These are phyloP conservation scores for Chaetomium fimeti DNA, from an alignment of 495 filamentous ascomycete species.

Conservation along the genomic window DNA sequence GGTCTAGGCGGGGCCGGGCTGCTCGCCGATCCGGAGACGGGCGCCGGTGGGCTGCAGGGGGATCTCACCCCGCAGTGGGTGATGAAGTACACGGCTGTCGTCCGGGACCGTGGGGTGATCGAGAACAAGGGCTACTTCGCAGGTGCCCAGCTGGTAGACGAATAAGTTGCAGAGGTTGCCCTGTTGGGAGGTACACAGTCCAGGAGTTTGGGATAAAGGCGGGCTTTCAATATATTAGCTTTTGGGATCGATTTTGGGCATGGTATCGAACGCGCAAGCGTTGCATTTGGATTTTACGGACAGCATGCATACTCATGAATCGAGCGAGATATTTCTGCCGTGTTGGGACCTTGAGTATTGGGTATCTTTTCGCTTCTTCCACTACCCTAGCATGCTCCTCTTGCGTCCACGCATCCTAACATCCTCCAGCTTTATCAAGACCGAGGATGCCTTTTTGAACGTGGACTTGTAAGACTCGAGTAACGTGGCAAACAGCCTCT, in stretches of 20 bases:
- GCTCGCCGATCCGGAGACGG: conserved; percentile 52
- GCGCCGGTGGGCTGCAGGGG: conserved; percentile 59
- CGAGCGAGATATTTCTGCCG: conserved; percentile 14
- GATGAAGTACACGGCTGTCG: conserved; percentile 97
- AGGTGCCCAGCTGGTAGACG: conserved; percentile 61
- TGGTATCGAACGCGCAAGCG: not conserved
- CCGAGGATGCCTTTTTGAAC: conserved; percentile 52
- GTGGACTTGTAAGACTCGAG: conserved; percentile 55
- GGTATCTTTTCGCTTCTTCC: conserved; percentile 3
- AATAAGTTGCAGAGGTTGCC: conserved; percentile 7
- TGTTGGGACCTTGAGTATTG: conserved; percentile 13
- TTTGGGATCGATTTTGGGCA: not conserved
- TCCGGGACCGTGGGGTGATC: conserved; percentile 91
- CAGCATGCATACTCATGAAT: conserved; percentile 4
- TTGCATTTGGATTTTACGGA: not conserved
- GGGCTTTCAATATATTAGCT: conserved; percentile 3
- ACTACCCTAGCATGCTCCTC: conserved; percentile 88
- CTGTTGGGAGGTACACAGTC: conserved; percentile 1
- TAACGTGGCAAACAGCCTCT: conserved; percentile 64
- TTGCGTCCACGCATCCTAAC: conserved; percentile 96
- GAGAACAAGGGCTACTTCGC: conserved; percentile 99
- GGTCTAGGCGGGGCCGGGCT: conserved; percentile 64
- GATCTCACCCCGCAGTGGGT: conserved; percentile 89
- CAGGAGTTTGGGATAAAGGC: conserved; percentile 13
- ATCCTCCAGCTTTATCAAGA: conserved; percentile 76